These are phyloP conservation scores for Tylopilus sp. DNA, from an alignment of 1,284 basidiomycete species.

Conservation along the genomic window DNA sequence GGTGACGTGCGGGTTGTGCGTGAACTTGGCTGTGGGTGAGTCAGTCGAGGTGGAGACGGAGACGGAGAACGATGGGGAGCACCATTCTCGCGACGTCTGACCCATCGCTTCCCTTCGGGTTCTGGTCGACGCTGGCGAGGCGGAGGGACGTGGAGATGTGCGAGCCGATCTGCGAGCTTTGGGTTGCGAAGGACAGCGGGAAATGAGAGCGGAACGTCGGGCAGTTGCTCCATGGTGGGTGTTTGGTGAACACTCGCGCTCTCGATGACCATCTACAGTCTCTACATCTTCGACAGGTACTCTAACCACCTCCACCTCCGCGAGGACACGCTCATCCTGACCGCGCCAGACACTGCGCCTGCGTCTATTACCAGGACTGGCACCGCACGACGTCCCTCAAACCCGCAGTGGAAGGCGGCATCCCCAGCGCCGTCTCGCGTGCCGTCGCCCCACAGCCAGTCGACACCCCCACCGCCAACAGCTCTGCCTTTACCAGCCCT, in stretches of 20 bases:
- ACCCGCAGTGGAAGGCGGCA: conserved; percentile 63
- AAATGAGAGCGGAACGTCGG: conserved; percentile 64
- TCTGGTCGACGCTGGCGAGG: conserved; percentile 40
- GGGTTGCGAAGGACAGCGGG: conserved; percentile 63
- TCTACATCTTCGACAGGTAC: conserved; percentile 88
- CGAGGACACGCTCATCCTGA: not conserved
- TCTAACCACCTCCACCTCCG: not conserved
- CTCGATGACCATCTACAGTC: conserved; percentile 79
- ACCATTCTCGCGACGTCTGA: conserved; percentile 75
- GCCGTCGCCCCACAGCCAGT: conserved; percentile 47
- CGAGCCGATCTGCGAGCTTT: conserved; percentile 48
- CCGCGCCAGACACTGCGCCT: conserved; percentile 73
- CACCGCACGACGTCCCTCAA: conserved; percentile 75
- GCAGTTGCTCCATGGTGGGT: no score
- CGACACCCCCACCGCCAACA: conserved; percentile 31
- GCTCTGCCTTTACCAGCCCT: conserved; percentile 48
- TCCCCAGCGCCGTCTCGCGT: conserved; percentile 73
- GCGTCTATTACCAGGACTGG: conserved; percentile 94
- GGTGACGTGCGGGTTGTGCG: conserved; percentile 66
- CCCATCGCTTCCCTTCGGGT: conserved; percentile 73
- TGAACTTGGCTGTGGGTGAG: conserved; percentile 53
- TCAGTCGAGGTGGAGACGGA: conserved; percentile 1
- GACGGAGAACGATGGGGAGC: conserved; percentile 16
- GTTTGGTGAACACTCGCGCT: no score
- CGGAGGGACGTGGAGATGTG: conserved; percentile 40